Percentiles rank a stretch among this genome's conserved stretches.
phyloP scores from a whole-genome alignment of 306 rosid genomes.

The Dryas drummondii region DNA sequence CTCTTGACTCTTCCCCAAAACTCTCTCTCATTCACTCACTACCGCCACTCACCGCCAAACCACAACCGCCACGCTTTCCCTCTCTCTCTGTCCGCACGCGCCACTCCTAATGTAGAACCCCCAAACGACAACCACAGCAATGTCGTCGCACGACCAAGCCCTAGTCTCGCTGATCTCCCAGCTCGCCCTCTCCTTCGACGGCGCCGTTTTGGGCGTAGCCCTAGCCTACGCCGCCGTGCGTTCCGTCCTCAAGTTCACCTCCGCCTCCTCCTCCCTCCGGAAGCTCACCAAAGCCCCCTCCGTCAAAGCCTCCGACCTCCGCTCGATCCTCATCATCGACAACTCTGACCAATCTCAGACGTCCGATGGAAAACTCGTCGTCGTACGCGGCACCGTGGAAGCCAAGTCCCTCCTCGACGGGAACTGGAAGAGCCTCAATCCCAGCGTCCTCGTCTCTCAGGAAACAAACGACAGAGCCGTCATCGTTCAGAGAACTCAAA shows the following conservation, averaged over 20 bases:
- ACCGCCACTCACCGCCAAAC: background rate
- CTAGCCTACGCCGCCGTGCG: constrained; percentile 67
- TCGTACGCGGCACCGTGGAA: constrained; percentile 75
- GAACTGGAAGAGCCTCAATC: constrained; percentile 46
- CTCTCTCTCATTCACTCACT: background rate
- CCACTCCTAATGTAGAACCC: background rate
- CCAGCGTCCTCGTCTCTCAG: constrained; percentile 48
- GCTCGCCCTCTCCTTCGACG: constrained; percentile 69
- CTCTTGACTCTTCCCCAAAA: background rate
- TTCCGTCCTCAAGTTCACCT: constrained; percentile 46
- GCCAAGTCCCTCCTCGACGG: constrained; percentile 63
- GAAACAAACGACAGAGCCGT: constrained; percentile 78
- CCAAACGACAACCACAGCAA: constrained; percentile 10
- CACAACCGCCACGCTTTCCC: background rate
- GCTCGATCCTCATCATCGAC: constrained; percentile 48
- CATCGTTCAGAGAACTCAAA: constrained; percentile 62
- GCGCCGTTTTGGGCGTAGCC: constrained; percentile 77
- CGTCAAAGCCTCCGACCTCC: constrained; percentile 72
- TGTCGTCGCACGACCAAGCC: constrained; percentile 83
- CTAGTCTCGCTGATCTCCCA: constrained; percentile 62
- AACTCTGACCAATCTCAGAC: constrained; percentile 18
- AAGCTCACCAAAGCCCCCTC: constrained; percentile 63
- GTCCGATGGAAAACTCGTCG: constrained; percentile 38
- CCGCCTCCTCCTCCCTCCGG: constrained; percentile 51
- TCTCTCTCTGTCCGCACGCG: background rate